Evolutionary conservation across 1,139 yeast genomes (phyloP).

Genomic region (Diutina sp.): DNA sequence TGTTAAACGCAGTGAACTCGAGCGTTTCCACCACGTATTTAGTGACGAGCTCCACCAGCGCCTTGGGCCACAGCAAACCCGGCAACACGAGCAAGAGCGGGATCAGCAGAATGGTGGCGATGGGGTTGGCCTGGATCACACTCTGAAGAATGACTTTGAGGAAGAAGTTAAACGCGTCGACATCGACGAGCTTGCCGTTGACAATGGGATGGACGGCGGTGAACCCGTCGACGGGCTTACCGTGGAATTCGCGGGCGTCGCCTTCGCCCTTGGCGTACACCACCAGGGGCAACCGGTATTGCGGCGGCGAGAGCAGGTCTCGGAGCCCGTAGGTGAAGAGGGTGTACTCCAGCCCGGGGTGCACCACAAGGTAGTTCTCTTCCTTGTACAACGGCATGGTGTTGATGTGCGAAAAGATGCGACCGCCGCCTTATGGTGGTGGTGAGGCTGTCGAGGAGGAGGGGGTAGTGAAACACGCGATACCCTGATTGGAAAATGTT

Average conservation of each 20-base stretch:
- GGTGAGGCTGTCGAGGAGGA: neutral
- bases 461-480: too few species aligned
- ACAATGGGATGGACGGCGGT: conserved; percentile 49
- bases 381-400: conserved; percentile 49
- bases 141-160: conserved; percentile 50
- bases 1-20: conserved; percentile 60
- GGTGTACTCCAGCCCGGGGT: conserved; percentile 73
- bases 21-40: conserved; percentile 65
- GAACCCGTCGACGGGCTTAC: conserved; percentile 16
- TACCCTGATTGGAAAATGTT: too few species aligned
- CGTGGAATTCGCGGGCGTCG: conserved; percentile 23
- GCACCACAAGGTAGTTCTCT: conserved; percentile 50
- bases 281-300: conserved; percentile 58
- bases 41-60: conserved; percentile 54
- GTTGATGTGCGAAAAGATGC: neutral
- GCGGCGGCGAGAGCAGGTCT: conserved; percentile 71
- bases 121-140: conserved; percentile 36
- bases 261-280: conserved; percentile 40
- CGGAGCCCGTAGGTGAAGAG: conserved; percentile 71
- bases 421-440: neutral
- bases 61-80: conserved; percentile 56
- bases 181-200: conserved; percentile 49
- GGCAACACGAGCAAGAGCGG: conserved; percentile 47
- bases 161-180: conserved; percentile 61
- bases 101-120: conserved; percentile 33